phyloP scores from a whole-genome alignment of 768 basidiomycete genomes.

The Boletus fagicola region DNA sequence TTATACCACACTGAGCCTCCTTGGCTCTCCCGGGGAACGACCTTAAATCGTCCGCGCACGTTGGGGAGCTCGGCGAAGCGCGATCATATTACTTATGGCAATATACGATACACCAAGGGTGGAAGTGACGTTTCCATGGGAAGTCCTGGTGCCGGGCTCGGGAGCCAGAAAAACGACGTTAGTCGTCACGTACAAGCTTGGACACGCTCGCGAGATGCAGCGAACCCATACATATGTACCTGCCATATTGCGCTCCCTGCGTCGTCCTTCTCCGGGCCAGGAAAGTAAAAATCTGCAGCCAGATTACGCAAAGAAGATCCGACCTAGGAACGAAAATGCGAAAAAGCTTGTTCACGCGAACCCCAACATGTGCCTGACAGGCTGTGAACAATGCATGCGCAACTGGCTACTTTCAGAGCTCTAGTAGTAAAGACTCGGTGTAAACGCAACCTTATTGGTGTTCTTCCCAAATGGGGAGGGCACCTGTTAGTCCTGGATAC shows the following conservation, averaged over 20 bases:
- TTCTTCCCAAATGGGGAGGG: not conserved
- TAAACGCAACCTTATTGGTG: not conserved
- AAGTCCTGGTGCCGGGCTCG: not conserved
- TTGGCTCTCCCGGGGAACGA: not conserved
- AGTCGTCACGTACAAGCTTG: not conserved
- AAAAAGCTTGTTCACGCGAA: not conserved
- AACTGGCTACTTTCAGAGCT: not conserved
- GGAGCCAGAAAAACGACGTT: not conserved
- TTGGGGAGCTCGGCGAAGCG: too few species aligned
- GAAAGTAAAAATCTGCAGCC: not conserved
- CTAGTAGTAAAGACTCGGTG: not conserved
- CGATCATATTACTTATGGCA: not conserved
- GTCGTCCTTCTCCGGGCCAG: not conserved
- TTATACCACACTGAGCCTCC: constrained; percentile 6
- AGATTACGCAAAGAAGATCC: not conserved
- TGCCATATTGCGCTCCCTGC: not conserved
- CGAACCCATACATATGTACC: not conserved
- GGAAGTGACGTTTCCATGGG: constrained; percentile 1
- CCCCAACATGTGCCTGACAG: not conserved
- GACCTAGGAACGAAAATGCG: not conserved
- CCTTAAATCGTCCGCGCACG: not conserved
- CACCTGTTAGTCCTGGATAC: not conserved
- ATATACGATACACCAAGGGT: not conserved
- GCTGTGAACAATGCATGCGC: not conserved
- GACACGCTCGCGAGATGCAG: not conserved